Evolutionary conservation across 1,284 basidiomycete species (phyloP).

Genomic region (Trametes versicolor): DNA sequence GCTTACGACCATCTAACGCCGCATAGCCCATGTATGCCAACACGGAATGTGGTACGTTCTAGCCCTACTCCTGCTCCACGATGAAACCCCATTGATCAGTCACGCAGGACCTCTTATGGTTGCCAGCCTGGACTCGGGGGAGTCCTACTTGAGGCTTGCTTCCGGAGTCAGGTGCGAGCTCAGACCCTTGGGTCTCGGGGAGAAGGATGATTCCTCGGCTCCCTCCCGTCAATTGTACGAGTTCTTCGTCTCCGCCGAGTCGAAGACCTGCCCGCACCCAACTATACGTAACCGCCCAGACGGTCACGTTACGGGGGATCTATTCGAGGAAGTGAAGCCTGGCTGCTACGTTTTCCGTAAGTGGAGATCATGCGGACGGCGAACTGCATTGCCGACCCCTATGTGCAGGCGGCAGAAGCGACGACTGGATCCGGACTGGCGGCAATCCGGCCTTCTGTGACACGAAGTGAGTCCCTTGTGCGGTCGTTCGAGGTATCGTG

Average conservation of each 20-base stretch:
- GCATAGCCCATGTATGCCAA: conserved; percentile 33
- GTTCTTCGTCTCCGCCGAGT: conserved; percentile 39
- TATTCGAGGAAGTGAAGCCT: conserved; percentile 42
- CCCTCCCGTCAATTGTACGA: conserved; percentile 32
- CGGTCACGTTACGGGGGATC: conserved; percentile 43
- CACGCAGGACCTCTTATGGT: conserved; percentile 35
- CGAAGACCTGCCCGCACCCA: conserved; percentile 41
- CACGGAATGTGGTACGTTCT: conserved; percentile 32
- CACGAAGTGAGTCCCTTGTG: conserved; percentile 33
- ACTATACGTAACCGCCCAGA: conserved; percentile 41
- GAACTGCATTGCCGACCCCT: conserved; percentile 1
- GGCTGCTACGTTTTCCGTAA: conserved; percentile 41
- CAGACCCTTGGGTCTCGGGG: conserved; percentile 24
- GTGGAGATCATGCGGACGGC: neutral
- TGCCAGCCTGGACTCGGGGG: conserved; percentile 33
- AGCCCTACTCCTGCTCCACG: neutral
- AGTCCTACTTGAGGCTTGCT: conserved; percentile 36
- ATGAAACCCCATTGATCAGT: neutral
- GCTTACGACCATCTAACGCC: neutral
- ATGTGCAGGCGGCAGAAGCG: conserved; percentile 37
- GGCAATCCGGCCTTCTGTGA: conserved; percentile 39
- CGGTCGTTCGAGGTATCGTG: neutral
- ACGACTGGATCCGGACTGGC: conserved; percentile 44
- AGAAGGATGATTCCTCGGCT: conserved; percentile 1
- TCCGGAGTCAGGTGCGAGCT: conserved; percentile 33